Conservation (phyloP, 2,329 filamentous ascomycete species). For the Neofusicoccum umdonicola region DNA sequence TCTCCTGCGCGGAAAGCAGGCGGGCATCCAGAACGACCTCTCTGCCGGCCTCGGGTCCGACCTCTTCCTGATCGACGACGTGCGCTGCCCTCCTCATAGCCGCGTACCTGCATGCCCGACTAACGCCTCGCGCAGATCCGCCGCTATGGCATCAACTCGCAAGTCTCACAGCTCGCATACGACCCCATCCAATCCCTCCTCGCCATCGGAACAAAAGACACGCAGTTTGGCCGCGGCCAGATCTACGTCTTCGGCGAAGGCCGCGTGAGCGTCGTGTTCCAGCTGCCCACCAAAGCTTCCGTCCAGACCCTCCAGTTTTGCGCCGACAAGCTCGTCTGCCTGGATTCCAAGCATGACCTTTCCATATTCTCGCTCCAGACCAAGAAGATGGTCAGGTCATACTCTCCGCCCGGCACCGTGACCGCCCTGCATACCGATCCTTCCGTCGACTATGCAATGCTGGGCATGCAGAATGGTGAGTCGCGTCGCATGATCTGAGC, state of each 20-base stretch:
- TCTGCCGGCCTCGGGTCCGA: constrained; percentile 76
- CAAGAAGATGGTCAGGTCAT: constrained; percentile 63
- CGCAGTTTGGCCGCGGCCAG: constrained; percentile 78
- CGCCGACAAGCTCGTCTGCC: constrained; percentile 76
- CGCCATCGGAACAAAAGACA: constrained; percentile 86
- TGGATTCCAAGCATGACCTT: constrained; percentile 84
- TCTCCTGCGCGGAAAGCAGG: constrained; percentile 88
- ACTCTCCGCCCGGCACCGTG: constrained; percentile 74
- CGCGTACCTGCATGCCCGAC: constrained; percentile 23
- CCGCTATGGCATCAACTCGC: constrained; percentile 70
- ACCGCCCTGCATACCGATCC: constrained; percentile 77
- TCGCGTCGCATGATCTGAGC: constrained; percentile 13
- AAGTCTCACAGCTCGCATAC: constrained; percentile 77
- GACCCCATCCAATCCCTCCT: constrained; percentile 92
- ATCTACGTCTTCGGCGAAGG: constrained; percentile 86
- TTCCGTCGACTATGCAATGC: constrained; percentile 87
- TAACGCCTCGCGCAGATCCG: constrained; percentile 50
- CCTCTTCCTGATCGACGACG: constrained; percentile 79
- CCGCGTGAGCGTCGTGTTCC: constrained; percentile 73
- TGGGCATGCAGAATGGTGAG: constrained; percentile 71
- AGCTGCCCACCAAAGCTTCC: constrained; percentile 68
- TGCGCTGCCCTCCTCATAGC: constrained; percentile 37
- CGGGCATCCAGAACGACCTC: constrained; percentile 87
- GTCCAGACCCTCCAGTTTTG: constrained; percentile 80
- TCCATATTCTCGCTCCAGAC: constrained; percentile 77